Evolutionary conservation across 2,329 filamentous ascomycete genomes (phyloP).

Genomic region (Nigrograna mackinnonii): DNA sequence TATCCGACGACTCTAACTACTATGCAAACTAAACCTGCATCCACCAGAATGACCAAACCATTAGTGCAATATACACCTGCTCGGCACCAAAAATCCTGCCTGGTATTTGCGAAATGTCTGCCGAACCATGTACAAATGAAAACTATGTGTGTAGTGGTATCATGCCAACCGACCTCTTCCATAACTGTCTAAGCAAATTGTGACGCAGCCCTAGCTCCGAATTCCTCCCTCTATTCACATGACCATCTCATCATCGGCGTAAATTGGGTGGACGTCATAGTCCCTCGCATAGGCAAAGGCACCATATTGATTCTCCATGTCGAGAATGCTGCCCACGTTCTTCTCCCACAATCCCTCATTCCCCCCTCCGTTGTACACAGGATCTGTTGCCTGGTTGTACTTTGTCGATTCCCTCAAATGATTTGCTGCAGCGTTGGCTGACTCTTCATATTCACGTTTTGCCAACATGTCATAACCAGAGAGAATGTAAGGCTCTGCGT

Average conservation of each 20-base stretch:
- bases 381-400: conserved; percentile 66
- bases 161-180: too few relatives aligned
- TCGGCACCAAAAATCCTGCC: too few relatives aligned
- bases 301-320: conserved; percentile 73
- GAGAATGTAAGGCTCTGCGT: conserved; percentile 81
- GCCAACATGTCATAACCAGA: conserved; percentile 77
- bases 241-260: conserved; percentile 44
- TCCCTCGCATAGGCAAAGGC: conserved; percentile 59
- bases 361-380: conserved; percentile 60
- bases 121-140: conserved; percentile 2
- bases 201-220: too few relatives aligned
- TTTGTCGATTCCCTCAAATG: conserved; percentile 34
- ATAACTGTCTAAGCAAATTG: too few relatives aligned
- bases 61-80: too few relatives aligned
- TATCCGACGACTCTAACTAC: too few relatives aligned
- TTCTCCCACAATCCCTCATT: conserved; percentile 53
- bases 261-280: conserved; percentile 46
- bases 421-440: conserved; percentile 33
- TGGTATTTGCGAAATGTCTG: neutral
- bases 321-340: conserved; percentile 43
- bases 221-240: conserved; percentile 27
- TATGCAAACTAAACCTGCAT: too few relatives aligned
- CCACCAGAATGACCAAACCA: too few relatives aligned
- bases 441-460: conserved; percentile 64
- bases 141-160: conserved; percentile 4